Conservation (phyloP, 371 early-diverging fungal species). For the Mucor piriformis region DNA sequence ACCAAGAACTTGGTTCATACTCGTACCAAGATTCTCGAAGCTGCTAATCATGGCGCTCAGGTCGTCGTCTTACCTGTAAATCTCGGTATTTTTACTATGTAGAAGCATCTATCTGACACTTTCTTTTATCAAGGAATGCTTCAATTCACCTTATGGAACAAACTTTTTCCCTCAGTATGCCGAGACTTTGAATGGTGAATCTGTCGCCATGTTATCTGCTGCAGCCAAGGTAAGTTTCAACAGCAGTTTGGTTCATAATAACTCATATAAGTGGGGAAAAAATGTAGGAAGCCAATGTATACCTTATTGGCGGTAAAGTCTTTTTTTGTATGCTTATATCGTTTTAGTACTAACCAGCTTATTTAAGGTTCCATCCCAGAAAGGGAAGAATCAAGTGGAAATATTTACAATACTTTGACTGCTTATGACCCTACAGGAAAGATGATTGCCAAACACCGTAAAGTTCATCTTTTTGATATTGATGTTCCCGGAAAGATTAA, state of each 20-base stretch:
- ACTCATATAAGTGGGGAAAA: neutral
- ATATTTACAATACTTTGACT: constrained; percentile 90
- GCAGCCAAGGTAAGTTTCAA: constrained; percentile 71
- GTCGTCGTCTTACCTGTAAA: constrained; percentile 88
- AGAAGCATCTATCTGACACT: neutral
- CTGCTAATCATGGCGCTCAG: constrained; percentile 79
- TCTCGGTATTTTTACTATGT: too few species aligned
- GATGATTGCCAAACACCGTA: constrained; percentile 68
- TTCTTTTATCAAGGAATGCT: constrained; percentile 72
- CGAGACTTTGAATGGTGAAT: constrained; percentile 65
- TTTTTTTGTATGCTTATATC: neutral
- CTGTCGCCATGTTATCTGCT: constrained; percentile 68
- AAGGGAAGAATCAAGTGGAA: constrained; percentile 52
- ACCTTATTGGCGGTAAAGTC: constrained; percentile 67
- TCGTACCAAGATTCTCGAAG: constrained; percentile 76
- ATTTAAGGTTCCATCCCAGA: constrained; percentile 94
- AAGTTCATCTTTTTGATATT: constrained; percentile 96
- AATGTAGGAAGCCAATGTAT: constrained; percentile 73
- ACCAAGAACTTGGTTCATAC: constrained; percentile 80
- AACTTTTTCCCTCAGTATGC: constrained; percentile 83
- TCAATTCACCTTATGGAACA: constrained; percentile 96
- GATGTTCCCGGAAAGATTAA: constrained; percentile 90
- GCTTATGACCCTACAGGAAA: constrained; percentile 81
- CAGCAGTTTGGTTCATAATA: too few species aligned
- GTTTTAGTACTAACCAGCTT: neutral